Evolutionary conservation across 2,329 filamentous ascomycete species (phyloP).

Genomic region (Hypoxylon sp.): DNA sequence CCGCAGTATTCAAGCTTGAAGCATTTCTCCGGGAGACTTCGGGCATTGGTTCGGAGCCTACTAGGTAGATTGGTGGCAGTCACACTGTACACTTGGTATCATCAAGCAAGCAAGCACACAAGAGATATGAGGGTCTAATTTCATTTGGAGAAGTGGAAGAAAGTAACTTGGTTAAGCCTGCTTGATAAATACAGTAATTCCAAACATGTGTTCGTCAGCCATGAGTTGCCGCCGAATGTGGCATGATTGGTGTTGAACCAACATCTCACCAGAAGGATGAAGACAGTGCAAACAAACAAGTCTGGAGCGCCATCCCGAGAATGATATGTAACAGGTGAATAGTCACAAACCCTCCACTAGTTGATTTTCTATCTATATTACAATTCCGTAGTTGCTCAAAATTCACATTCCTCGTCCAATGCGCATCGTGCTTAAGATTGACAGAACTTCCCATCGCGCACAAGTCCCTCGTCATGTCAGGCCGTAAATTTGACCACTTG

Average conservation of each 20-base stretch:
- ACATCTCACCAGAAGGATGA: conserved; percentile 1
- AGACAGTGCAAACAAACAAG: not conserved
- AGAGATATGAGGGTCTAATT: not conserved
- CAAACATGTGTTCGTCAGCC: not conserved
- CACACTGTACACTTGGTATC: no score
- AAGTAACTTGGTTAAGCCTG: not conserved
- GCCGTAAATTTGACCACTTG: not conserved
- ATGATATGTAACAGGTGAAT: not conserved
- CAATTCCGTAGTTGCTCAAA: not conserved
- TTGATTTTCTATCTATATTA: not conserved
- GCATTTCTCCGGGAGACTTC: no score
- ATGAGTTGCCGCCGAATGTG: not conserved
- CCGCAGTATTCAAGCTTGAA: not conserved
- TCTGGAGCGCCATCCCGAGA: not conserved
- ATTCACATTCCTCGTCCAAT: not conserved
- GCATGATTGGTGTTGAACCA: not conserved
- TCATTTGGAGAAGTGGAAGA: not conserved
- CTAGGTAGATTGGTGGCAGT: not conserved
- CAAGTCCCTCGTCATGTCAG: not conserved
- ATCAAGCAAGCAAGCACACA: not conserved
- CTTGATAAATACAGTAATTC: not conserved
- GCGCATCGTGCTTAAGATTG: not conserved
- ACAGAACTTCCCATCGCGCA: not conserved
- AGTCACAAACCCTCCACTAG: not conserved
- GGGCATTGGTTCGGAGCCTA: no score